A percentile compares a stretch with the other conserved stretches of the same genome.
These are phyloP conservation scores for Coniochaeta pulveracea DNA, from an alignment of 2,329 filamentous ascomycete genomes.

Conservation along the genomic window DNA sequence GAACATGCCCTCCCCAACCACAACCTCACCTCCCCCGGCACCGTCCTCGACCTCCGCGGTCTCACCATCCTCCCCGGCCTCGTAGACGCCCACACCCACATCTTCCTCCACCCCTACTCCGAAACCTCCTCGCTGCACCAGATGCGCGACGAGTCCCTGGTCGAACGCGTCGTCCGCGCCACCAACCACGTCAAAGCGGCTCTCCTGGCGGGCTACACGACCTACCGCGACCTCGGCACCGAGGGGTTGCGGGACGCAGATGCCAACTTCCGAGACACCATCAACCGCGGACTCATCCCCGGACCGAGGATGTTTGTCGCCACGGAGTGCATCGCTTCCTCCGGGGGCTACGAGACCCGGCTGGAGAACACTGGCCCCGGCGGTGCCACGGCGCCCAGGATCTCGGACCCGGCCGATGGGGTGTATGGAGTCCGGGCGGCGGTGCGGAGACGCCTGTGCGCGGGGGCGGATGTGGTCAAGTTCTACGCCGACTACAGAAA, in stretches of 20 bases:
- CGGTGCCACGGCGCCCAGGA: slow-evolving; percentile 16
- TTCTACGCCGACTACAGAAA: slow-evolving; percentile 39
- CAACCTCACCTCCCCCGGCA: not conserved
- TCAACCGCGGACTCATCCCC: slow-evolving; percentile 40
- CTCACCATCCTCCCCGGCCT: slow-evolving; percentile 1
- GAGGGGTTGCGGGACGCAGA: slow-evolving; percentile 39
- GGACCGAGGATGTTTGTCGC: slow-evolving; percentile 45
- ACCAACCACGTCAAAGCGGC: slow-evolving; percentile 40
- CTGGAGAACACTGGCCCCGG: slow-evolving; percentile 28
- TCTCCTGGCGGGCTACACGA: slow-evolving; percentile 46
- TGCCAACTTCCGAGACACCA: slow-evolving; percentile 36
- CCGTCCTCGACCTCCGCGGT: slow-evolving; percentile 2
- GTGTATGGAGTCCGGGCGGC: slow-evolving; percentile 30
- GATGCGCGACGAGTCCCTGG: slow-evolving; percentile 45
- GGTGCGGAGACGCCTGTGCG: slow-evolving; percentile 32
- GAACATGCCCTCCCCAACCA: not conserved
- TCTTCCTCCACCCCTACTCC: slow-evolving; percentile 54
- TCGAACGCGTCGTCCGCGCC: slow-evolving; percentile 42
- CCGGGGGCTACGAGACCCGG: slow-evolving; percentile 35
- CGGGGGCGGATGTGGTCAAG: slow-evolving; percentile 38
- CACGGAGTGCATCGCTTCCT: slow-evolving; percentile 36
- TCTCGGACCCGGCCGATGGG: slow-evolving; percentile 35
- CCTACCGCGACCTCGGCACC: slow-evolving; percentile 44
- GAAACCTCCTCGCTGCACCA: slow-evolving; percentile 42
- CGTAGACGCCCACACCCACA: slow-evolving; percentile 40